Base-by-base conservation (phyloP, 257 asterid genomes). In the Penstemon davidsonii region DNA sequence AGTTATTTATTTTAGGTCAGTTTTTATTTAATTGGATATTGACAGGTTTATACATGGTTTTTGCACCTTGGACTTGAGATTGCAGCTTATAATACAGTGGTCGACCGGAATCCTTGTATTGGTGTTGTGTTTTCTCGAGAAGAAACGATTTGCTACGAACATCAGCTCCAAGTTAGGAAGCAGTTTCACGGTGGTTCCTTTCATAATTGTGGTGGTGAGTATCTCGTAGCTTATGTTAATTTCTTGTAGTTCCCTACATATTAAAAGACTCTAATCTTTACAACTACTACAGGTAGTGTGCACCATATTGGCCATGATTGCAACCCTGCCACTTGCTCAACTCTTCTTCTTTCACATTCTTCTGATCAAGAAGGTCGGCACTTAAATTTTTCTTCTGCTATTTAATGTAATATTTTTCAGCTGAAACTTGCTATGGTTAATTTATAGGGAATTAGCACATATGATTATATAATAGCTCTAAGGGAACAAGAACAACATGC, bases 1-100 rank as follows among this genome's bases (percentile, higher is more conserved):
- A 39, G 68, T 25, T 12, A n/a, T 50, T 42, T 45, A 42, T 65
- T 73, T 57, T 73, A 49, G 39, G 75, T 55, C 74, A 71, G 68
- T 78, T 76, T 79, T 59, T 78, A 73, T 69, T 73, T 78, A 63
- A 70, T 70, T 69, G 68, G 67, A 68, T 74, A 75, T 68, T 84
- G 83, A 83, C 80, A 65, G 80, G 77, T 76, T 69, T 67, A 54
- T 67, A 68, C 67, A 61, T 84, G 81, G 73, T 79, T 67, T 80
- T 69, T 78, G 74, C 80, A 62, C 79, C 77, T 82, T 87, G 80
- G 81, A 76, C 81, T 86, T 87, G 93, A 84, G 83, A 84, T 86
- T 88, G 91, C 98, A 94, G 99, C 96, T 94, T 76, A 80, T 89
- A 75, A 87, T 94, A 81, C 99, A 94, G 75, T 94, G 99, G 99